A percentile compares a stretch with the other conserved stretches of the same genome.
These are phyloP conservation scores for Huntiella decipiens DNA, from an alignment of 2,329 filamentous ascomycete species.

Conservation along the genomic window DNA sequence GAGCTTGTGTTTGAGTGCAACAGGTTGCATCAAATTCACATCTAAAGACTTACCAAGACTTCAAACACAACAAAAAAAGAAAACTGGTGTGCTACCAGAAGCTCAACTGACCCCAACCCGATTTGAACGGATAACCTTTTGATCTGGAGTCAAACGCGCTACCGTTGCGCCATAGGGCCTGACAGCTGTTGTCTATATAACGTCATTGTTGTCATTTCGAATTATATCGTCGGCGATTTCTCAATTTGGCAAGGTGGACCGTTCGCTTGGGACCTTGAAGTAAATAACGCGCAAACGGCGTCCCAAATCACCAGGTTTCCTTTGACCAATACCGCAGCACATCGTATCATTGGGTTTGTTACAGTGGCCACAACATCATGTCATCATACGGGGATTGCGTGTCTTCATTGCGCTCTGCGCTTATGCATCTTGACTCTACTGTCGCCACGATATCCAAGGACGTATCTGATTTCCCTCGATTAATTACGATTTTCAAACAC, in stretches of 20 bases:
- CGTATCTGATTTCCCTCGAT: slow-evolving; percentile 38
- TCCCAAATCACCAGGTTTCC: no score
- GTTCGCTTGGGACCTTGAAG: no score
- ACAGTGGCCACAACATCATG: not conserved
- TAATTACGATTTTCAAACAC: slow-evolving; percentile 35
- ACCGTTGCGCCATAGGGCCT: slow-evolving; percentile 11
- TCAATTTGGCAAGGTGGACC: no score
- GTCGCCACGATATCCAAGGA: slow-evolving; percentile 36
- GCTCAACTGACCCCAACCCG: slow-evolving; percentile 11
- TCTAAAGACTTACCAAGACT: no score
- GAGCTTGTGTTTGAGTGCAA: not conserved
- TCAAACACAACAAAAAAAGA: not conserved
- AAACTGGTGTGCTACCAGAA: not conserved
- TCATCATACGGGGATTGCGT: slow-evolving; percentile 36
- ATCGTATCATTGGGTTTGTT: no score
- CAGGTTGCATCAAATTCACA: not conserved
- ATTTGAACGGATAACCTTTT: slow-evolving; percentile 13
- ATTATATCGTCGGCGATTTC: no score
- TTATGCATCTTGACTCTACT: slow-evolving; percentile 40
- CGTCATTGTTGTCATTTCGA: not conserved
- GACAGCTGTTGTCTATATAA: not conserved
- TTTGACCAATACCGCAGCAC: no score
- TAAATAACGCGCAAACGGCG: no score
- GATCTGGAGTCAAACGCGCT: slow-evolving; percentile 13
- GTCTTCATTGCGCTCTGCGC: slow-evolving; percentile 37